These are phyloP conservation scores for Nepenthes gracilis DNA, from an alignment of 148 eudicot genomes.

Conservation along the genomic window DNA sequence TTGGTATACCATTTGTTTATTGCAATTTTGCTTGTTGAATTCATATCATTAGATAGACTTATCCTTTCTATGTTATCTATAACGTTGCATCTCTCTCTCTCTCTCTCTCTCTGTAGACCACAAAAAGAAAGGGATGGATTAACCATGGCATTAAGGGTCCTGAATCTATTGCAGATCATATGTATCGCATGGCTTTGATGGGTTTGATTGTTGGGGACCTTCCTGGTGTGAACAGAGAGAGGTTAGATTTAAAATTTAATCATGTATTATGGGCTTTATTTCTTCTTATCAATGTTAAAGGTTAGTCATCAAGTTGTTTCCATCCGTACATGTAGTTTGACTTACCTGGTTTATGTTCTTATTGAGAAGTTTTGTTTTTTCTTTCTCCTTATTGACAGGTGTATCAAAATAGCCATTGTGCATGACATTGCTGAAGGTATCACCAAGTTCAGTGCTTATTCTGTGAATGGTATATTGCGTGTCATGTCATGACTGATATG, in stretches of 20 bases:
- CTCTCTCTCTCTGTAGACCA: slow-evolving; percentile 33
- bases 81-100: background rate
- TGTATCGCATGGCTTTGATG: slow-evolving; percentile 98
- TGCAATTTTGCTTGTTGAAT: background rate
- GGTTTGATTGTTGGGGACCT: slow-evolving; percentile 72
- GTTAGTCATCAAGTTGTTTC: background rate
- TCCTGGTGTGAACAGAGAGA: slow-evolving; percentile 82
- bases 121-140: slow-evolving; percentile 93
- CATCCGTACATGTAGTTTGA: background rate
- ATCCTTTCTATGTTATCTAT: slow-evolving; percentile 1
- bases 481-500: background rate
- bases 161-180: slow-evolving; percentile 99
- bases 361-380: background rate
- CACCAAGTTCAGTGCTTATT: slow-evolving; percentile 1
- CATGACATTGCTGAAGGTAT: slow-evolving; percentile 99
- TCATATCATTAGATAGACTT: background rate
- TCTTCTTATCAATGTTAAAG: background rate
- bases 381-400: slow-evolving; percentile 31
- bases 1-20: too few relatives aligned
- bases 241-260: slow-evolving; percentile 24
- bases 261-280: too few relatives aligned
- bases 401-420: slow-evolving; percentile 94
- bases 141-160: slow-evolving; percentile 82
- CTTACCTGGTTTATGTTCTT: background rate
- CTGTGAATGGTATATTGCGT: background rate